Evolutionary conservation across 2,329 filamentous ascomycete species (phyloP).

Genomic region (Hymenoscyphus salicellus): DNA sequence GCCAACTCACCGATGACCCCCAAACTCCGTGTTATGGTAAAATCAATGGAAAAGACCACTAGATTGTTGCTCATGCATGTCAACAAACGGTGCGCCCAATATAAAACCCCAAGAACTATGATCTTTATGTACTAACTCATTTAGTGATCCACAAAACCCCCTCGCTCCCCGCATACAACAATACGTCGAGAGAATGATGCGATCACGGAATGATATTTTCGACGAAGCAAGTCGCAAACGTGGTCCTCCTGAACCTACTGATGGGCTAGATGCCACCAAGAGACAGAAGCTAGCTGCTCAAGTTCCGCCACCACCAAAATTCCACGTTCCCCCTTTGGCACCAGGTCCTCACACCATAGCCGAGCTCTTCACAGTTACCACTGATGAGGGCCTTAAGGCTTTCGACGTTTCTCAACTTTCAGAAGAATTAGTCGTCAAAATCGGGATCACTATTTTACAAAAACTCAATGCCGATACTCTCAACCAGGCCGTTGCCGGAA

Average conservation of each 20-base stretch:
- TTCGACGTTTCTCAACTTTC: constrained; percentile 85
- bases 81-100: constrained; percentile 63
- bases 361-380: constrained; percentile 82
- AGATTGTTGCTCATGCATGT: constrained; percentile 80
- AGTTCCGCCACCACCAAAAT: constrained; percentile 32
- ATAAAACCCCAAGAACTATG: constrained; percentile 1
- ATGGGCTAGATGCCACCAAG: constrained; percentile 74
- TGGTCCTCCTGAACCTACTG: constrained; percentile 64
- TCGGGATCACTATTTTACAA: constrained; percentile 75
- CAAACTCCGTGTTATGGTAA: constrained; percentile 75
- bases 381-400: constrained; percentile 66
- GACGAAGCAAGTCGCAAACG: constrained; percentile 80
- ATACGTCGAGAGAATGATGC: constrained; percentile 78
- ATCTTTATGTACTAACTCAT: constrained; percentile 25
- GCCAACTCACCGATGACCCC: constrained; percentile 74
- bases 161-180: constrained; percentile 77
- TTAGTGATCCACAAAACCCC: constrained; percentile 75
- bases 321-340: constrained; percentile 61
- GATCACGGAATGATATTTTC: constrained; percentile 72
- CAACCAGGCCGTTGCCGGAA: constrained; percentile 67
- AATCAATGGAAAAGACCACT: constrained; percentile 93
- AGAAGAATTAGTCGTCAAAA: constrained; percentile 70
- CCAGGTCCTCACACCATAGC: constrained; percentile 75
- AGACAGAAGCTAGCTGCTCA: constrained; percentile 66
- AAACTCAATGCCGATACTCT: constrained; percentile 68